Evolutionary conservation across 2,329 filamentous ascomycete genomes (phyloP).

Genomic region (Thelonectria olida): DNA sequence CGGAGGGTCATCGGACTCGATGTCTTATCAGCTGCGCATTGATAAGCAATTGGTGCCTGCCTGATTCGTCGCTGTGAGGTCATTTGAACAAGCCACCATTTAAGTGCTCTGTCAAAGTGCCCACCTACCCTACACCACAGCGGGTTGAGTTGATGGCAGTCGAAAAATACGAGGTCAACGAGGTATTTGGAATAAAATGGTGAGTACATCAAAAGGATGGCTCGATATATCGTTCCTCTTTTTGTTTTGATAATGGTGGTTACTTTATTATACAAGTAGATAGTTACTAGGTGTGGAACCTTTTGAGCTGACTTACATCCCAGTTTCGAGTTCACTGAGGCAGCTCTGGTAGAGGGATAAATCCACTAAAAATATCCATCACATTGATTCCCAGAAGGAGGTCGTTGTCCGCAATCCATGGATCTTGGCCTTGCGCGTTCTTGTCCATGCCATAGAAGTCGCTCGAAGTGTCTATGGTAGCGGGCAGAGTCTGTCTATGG

Average conservation of each 20-base stretch:
- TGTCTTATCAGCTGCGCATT: slow-evolving; percentile 7
- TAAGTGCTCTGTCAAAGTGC: not conserved
- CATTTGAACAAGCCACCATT: slow-evolving; percentile 8
- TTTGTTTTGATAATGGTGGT: too few relatives aligned
- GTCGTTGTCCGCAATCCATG: slow-evolving; percentile 29
- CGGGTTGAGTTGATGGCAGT: too few relatives aligned
- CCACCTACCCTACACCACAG: not conserved
- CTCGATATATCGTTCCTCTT: too few relatives aligned
- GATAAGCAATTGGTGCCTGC: not conserved
- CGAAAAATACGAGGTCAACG: too few relatives aligned
- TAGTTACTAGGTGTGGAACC: too few relatives aligned
- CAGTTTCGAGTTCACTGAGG: not conserved
- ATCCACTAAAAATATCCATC: slow-evolving; percentile 35
- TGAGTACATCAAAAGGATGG: too few relatives aligned
- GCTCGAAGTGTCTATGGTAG: not conserved
- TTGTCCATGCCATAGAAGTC: slow-evolving; percentile 6
- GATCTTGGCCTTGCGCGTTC: slow-evolving; percentile 19
- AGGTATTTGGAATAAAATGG: too few relatives aligned
- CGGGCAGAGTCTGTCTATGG: not conserved
- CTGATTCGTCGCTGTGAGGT: too few relatives aligned
- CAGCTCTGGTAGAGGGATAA: slow-evolving; percentile 6
- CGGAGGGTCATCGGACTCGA: slow-evolving; percentile 31
- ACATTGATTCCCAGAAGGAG: slow-evolving; percentile 32
- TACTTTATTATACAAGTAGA: too few relatives aligned
- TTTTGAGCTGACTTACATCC: too few relatives aligned